Base-by-base conservation (phyloP, 148 eudicot genomes). In the Selenicereus undatus region DNA sequence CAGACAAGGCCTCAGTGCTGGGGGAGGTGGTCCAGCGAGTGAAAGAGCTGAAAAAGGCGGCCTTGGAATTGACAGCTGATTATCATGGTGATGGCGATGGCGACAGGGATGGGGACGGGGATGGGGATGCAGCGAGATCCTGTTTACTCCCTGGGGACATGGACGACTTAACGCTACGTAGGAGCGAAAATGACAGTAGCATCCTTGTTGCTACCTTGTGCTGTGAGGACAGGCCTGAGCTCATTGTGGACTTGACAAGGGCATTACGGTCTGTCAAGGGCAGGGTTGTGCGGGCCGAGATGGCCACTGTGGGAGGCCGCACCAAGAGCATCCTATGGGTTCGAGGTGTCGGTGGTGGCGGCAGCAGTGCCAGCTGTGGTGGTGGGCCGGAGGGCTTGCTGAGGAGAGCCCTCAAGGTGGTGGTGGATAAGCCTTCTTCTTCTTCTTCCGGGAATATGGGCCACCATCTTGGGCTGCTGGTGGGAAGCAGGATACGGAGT, bases 1-100 rank as follows among this genome's bases (percentile, higher is more conserved):
- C 97, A 27, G 99, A 95, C 93, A 95, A 95, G 86, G 99, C 99
- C 0, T 90, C 99, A 2, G 85, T 95, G 82, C 83, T 95, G 74
- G 92, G 88, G 10, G 99, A 95, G 80, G 97, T 89, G 71, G 99
- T 95, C 72, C 89, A 94, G 77, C 90, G 90, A 1, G 85, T 95
- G 66, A 89, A 85, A 76, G 99, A 95, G 80, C 86, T 95, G 7
- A 95, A 95, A 79, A 82, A 81, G 78, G 80, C 86, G 42, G 82
- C 94, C 35, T 45, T 87, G 26, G 86, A 84, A 74, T 18, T 88
- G 26, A 75, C 84, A 71, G 74, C 74, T 64, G 82, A 82, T 27
- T 35, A 26, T 32, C 43, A 52, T 17, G 43, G 51, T 8, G 76
- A 76, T 39, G 43, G 43, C 7, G 43, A 39, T 24, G 43, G 43